Evolutionary conservation across 2,329 filamentous ascomycete species (phyloP).

Genomic region (Penicillium sumatraense): DNA sequence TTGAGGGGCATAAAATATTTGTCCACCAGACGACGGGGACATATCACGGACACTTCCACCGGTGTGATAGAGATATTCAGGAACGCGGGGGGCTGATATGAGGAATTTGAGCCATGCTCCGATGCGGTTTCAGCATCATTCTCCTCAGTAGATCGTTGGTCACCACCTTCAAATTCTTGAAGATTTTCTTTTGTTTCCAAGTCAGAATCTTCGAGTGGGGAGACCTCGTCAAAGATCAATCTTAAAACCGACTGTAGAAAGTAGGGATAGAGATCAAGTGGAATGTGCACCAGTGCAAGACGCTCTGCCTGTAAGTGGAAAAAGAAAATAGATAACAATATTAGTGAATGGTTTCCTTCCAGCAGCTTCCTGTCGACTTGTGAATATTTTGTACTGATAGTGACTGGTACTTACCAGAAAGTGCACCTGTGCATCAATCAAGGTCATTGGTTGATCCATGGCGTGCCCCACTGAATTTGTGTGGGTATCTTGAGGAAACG

Average conservation of each 20-base stretch:
- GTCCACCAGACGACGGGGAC: slow-evolving; percentile 73
- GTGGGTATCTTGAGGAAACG: not conserved
- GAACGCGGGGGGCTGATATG: slow-evolving; percentile 72
- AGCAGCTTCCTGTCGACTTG: too few species aligned
- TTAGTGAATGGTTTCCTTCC: slow-evolving; percentile 7
- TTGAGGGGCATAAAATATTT: slow-evolving; percentile 77
- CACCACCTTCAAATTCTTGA: slow-evolving; percentile 52
- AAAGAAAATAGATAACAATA: not conserved
- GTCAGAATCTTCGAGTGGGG: too few species aligned
- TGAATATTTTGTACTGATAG: too few species aligned
- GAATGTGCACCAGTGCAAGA: slow-evolving; percentile 88
- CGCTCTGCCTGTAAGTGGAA: slow-evolving; percentile 79
- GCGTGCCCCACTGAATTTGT: not conserved
- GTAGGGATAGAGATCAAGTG: slow-evolving; percentile 73
- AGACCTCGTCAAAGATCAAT: slow-evolving; percentile 70
- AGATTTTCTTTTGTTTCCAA: slow-evolving; percentile 51
- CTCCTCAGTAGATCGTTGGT: too few species aligned
- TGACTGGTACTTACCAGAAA: slow-evolving; percentile 22
- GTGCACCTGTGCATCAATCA: slow-evolving; percentile 30
- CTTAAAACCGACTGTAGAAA: slow-evolving; percentile 88
- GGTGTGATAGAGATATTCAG: slow-evolving; percentile 93
- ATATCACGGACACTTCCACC: slow-evolving; percentile 90
- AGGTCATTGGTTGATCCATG: slow-evolving; percentile 28
- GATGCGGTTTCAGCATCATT: not conserved
- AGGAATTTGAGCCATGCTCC: slow-evolving; percentile 24